Evolutionary conservation across 495 filamentous ascomycete genomes (phyloP).

Genomic region (Hypoxylon perforatum): DNA sequence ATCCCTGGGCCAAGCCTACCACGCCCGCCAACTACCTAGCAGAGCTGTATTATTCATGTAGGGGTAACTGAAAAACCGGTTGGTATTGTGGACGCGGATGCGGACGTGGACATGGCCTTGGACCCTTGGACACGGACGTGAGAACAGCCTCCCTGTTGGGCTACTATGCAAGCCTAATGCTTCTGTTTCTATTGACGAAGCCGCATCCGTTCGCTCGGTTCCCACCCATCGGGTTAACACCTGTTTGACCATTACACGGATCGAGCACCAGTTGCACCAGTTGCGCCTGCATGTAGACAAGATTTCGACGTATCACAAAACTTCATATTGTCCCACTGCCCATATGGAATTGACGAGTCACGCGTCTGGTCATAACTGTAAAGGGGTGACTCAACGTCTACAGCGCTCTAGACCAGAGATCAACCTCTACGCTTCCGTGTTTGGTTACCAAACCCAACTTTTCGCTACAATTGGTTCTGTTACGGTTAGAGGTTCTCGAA

Average conservation of each 20-base stretch:
- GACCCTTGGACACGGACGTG: neutral
- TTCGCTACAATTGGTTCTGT: slow-evolving; percentile 1
- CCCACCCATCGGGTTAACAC: slow-evolving; percentile 3
- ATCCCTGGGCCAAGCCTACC: slow-evolving; percentile 21
- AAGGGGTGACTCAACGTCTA: slow-evolving; percentile 18
- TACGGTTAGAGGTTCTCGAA: slow-evolving; percentile 3
- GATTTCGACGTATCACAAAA: slow-evolving; percentile 11
- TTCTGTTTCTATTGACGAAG: neutral
- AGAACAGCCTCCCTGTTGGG: slow-evolving; percentile 15
- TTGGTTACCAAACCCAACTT: neutral
- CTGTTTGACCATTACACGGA: slow-evolving; percentile 8
- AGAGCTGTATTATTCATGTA: slow-evolving; percentile 27
- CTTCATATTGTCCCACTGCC: slow-evolving; percentile 7
- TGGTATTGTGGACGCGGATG: neutral
- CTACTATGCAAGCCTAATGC: slow-evolving; percentile 17
- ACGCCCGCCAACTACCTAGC: slow-evolving; percentile 28
- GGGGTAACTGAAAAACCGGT: neutral
- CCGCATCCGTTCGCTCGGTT: slow-evolving; percentile 18
- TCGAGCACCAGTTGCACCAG: slow-evolving; percentile 17
- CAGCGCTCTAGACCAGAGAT: slow-evolving; percentile 18
- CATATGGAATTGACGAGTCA: neutral
- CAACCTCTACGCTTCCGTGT: neutral
- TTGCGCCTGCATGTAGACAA: slow-evolving; percentile 17
- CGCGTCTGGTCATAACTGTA: slow-evolving; percentile 2
- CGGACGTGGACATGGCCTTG: too few species aligned